A percentile compares a stretch with the other conserved stretches of the same genome.
Evolutionary conservation across 352 stramenopile genomes (phyloP).

Genomic region (Plasmopara halstedii): DNA sequence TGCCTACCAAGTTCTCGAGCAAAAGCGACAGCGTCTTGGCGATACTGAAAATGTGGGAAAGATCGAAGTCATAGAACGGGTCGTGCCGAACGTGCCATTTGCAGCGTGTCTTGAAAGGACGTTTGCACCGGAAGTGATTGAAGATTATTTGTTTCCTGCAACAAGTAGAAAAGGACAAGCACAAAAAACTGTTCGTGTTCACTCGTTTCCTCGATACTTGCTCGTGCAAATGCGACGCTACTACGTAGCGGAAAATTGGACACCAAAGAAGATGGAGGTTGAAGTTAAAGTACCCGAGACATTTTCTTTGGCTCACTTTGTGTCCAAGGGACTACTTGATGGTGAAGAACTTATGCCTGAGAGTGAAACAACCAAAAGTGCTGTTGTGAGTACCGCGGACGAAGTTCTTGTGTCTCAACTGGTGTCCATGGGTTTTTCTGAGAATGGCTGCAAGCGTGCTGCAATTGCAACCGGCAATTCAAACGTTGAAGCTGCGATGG

Average conservation of each 20-base stretch:
- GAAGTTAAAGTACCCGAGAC: slow-evolving; percentile 93
- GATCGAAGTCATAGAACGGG: slow-evolving; percentile 50
- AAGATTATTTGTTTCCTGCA: slow-evolving; percentile 81
- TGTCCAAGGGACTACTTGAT: slow-evolving; percentile 76
- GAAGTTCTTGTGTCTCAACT: slow-evolving; percentile 90
- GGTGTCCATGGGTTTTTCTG: slow-evolving; percentile 97
- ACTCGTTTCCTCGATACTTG: slow-evolving; percentile 95
- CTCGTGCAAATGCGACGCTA: slow-evolving; percentile 96
- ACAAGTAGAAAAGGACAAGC: slow-evolving; percentile 72
- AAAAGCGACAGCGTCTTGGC: slow-evolving; percentile 84
- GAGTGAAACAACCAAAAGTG: slow-evolving; percentile 2
- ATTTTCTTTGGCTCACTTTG: slow-evolving; percentile 73
- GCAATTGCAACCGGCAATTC: slow-evolving; percentile 88
- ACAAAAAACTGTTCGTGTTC: slow-evolving; percentile 82
- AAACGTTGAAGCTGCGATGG: slow-evolving; percentile 92
- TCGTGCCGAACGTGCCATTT: slow-evolving; percentile 91
- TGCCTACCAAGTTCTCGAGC: slow-evolving; percentile 79
- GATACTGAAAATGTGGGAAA: slow-evolving; percentile 28
- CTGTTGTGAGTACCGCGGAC: slow-evolving; percentile 38
- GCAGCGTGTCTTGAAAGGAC: slow-evolving; percentile 92
- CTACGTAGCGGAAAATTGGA: slow-evolving; percentile 94
- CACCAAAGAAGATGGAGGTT: slow-evolving; percentile 96
- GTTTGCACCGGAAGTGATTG: slow-evolving; percentile 84
- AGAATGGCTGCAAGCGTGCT: slow-evolving; percentile 96
- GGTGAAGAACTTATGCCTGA: slow-evolving; percentile 88